phyloP scores from a whole-genome alignment of 2,329 filamentous ascomycete species.

The Penicillium sp. region DNA sequence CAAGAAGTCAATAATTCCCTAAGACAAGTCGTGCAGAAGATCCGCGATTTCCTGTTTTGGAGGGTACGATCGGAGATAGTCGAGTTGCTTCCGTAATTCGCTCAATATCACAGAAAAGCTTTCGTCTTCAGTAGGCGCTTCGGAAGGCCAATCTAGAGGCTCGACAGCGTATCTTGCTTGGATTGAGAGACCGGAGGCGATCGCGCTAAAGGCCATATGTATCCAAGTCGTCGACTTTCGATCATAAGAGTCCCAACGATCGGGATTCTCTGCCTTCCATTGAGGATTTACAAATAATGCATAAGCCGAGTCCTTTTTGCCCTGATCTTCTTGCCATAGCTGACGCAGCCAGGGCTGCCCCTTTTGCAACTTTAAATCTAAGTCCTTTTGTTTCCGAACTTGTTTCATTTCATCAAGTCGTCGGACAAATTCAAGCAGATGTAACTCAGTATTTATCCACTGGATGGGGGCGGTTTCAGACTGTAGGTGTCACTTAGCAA shows the following conservation, averaged over 20 bases:
- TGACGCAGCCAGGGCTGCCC: neutral
- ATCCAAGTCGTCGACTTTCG: neutral
- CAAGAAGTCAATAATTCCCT: neutral
- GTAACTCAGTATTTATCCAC: neutral
- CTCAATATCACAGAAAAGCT: neutral
- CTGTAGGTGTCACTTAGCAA: neutral
- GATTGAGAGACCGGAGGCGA: neutral
- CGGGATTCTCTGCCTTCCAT: neutral
- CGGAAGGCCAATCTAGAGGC: neutral
- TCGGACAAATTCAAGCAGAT: neutral
- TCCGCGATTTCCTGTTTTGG: neutral
- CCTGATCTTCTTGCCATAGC: neutral
- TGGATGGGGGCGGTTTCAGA: neutral
- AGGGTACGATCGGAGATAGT: neutral
- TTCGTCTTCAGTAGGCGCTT: neutral
- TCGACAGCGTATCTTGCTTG: neutral
- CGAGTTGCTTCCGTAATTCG: neutral
- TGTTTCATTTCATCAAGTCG: neutral
- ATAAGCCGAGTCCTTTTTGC: neutral
- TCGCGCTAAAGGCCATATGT: neutral
- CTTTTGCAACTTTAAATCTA: neutral
- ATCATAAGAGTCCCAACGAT: neutral
- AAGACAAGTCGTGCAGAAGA: neutral
- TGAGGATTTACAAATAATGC: neutral
- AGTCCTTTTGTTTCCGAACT: neutral